Evolutionary conservation across 805 yeast species (phyloP).

Genomic region (Yarrowia bubula): DNA sequence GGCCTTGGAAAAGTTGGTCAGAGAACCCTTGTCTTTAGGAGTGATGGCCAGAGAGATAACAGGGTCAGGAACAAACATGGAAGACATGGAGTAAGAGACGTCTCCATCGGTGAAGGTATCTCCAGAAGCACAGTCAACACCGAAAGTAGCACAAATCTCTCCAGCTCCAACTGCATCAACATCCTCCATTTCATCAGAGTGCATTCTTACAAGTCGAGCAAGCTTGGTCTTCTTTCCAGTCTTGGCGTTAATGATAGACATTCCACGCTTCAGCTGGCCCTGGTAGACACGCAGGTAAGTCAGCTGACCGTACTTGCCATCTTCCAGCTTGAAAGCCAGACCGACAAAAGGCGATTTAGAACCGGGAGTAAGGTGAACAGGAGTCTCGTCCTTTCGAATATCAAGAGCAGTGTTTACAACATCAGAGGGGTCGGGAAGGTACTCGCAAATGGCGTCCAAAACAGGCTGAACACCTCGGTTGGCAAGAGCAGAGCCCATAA

Average conservation of each 20-base stretch:
- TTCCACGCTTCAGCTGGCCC: slow-evolving; percentile 89
- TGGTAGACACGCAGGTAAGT: slow-evolving; percentile 97
- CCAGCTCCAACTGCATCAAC: slow-evolving; percentile 94
- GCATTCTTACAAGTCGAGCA: slow-evolving; percentile 95
- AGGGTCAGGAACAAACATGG: slow-evolving; percentile 99
- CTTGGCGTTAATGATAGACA: slow-evolving; percentile 82
- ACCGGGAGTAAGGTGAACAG: slow-evolving; percentile 73
- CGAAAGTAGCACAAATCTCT: slow-evolving; percentile 98
- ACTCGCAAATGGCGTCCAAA: slow-evolving; percentile 92
- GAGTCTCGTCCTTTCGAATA: slow-evolving; percentile 55
- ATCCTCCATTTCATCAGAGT: slow-evolving; percentile 98
- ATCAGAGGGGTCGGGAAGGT: slow-evolving; percentile 93
- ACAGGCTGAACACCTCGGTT: slow-evolving; percentile 95
- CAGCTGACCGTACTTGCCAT: slow-evolving; percentile 96
- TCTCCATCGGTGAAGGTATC: slow-evolving; percentile 92
- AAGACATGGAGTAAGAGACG: slow-evolving; percentile 82
- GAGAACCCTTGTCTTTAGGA: slow-evolving; percentile 80
- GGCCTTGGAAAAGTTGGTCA: slow-evolving; percentile 88
- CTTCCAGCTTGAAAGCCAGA: slow-evolving; percentile 97
- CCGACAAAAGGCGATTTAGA: slow-evolving; percentile 83
- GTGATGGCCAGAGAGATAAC: slow-evolving; percentile 89
- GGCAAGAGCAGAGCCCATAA: slow-evolving; percentile 98
- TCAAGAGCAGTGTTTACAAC: slow-evolving; percentile 88
- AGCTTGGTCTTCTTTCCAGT: slow-evolving; percentile 92
- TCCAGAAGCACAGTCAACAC: slow-evolving; percentile 98